A percentile compares a stretch with the other conserved stretches of the same genome.
Evolutionary conservation across 2,329 filamentous ascomycete genomes (phyloP).

Genomic region (Raffaelea arxii): DNA sequence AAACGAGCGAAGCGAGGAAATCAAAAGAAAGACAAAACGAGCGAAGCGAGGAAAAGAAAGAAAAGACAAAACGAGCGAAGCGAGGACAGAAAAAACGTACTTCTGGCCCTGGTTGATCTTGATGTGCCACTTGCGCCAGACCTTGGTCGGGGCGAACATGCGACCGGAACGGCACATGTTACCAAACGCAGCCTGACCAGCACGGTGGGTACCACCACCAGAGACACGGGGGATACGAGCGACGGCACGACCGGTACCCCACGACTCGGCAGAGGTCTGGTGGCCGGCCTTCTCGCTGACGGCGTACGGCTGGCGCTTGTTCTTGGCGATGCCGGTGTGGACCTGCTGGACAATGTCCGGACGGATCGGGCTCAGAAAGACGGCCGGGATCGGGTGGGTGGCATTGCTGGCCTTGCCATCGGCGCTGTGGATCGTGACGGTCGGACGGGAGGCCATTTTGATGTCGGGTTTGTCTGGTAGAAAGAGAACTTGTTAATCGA

Average conservation of each 20-base stretch:
- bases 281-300: slow-evolving; percentile 99
- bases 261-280: slow-evolving; percentile 99
- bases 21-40: not conserved
- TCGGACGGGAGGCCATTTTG: slow-evolving; percentile 87
- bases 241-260: slow-evolving; percentile 99
- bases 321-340: slow-evolving; percentile 99
- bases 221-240: slow-evolving; percentile 99
- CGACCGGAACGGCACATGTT: slow-evolving; percentile 99
- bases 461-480: not conserved
- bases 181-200: slow-evolving; percentile 99
- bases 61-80: too few relatives aligned
- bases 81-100: slow-evolving; percentile 47
- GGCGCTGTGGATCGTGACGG: slow-evolving; percentile 92
- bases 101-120: slow-evolving; percentile 99
- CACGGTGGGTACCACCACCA: slow-evolving; percentile 99
- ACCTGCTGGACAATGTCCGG: slow-evolving; percentile 98
- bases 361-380: slow-evolving; percentile 96
- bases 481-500: not conserved
- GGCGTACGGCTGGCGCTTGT: slow-evolving; percentile 98
- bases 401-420: slow-evolving; percentile 87
- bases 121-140: slow-evolving; percentile 99
- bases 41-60: slow-evolving; percentile 12
- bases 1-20: too few relatives aligned
- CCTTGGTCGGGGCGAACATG: slow-evolving; percentile 99
- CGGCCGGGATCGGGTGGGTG: slow-evolving; percentile 86